A percentile compares a stretch with the other conserved stretches of the same genome.
These are phyloP conservation scores for Podospora comata DNA, from an alignment of 495 filamentous ascomycete species.

Conservation along the genomic window DNA sequence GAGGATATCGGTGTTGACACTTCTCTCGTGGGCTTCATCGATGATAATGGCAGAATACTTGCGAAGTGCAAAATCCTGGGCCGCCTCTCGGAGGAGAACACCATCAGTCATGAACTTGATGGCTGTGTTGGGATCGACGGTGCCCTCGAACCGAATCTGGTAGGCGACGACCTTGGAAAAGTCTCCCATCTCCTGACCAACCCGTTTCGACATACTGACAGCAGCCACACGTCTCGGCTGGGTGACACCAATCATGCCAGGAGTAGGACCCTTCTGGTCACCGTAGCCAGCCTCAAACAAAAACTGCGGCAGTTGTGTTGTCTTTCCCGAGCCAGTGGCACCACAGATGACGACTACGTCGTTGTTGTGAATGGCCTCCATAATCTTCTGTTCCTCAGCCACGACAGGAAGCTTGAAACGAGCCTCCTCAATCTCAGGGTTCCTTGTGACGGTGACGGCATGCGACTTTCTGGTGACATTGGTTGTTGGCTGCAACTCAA, in stretches of 20 bases:
- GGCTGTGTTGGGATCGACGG: conserved; percentile 74
- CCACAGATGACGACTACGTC: conserved; percentile 88
- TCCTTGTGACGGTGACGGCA: conserved; percentile 67
- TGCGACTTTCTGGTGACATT: conserved; percentile 69
- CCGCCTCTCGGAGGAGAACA: conserved; percentile 86
- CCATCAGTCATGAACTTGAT: conserved; percentile 99
- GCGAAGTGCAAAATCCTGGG: conserved; percentile 81
- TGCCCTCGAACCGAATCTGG: conserved; percentile 92
- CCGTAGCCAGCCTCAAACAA: conserved; percentile 93
- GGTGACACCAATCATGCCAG: conserved; percentile 91
- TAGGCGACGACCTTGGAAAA: conserved; percentile 71
- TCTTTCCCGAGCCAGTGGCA: conserved; percentile 94
- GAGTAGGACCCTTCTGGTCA: conserved; percentile 66
- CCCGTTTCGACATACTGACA: conserved; percentile 91
- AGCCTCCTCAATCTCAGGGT: conserved; percentile 68
- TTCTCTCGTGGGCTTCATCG: conserved; percentile 97
- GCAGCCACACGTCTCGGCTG: conserved; percentile 92
- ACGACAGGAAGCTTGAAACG: conserved; percentile 85
- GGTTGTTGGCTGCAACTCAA: conserved; percentile 64
- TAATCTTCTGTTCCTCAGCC: conserved; percentile 93
- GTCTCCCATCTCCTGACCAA: conserved; percentile 77
- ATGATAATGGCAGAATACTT: conserved; percentile 94
- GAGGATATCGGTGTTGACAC: conserved; percentile 94
- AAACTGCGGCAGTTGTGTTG: conserved; percentile 95
- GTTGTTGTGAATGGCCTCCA: conserved; percentile 94